Percentiles rank a stretch among this genome's conserved stretches.
Conservation (phyloP, 805 yeast species). For the Candida adriatica region DNA sequence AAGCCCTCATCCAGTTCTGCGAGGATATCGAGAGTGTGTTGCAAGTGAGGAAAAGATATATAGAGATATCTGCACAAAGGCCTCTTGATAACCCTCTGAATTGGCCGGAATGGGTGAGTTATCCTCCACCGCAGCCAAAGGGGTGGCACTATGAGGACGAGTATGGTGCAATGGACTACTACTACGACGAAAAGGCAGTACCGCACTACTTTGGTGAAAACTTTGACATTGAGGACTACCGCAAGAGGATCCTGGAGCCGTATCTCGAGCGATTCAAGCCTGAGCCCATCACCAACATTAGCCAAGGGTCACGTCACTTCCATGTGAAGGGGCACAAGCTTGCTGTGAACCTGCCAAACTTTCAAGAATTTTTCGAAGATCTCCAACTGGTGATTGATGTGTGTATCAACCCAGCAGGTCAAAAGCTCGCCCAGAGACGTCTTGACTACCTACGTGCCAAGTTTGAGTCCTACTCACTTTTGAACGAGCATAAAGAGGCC, state of each 20-base stretch:
- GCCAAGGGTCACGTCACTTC: background rate
- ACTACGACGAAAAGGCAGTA: conserved; percentile 15
- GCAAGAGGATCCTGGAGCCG: conserved; percentile 7
- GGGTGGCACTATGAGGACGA: conserved; percentile 33
- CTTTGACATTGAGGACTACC: conserved; percentile 27
- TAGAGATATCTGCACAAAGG: conserved; percentile 56
- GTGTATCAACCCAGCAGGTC: conserved; percentile 9
- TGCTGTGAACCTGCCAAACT: conserved; percentile 20
- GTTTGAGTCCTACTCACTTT: conserved; percentile 28
- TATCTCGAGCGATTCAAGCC: conserved; percentile 1
- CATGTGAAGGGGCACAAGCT: conserved; percentile 11
- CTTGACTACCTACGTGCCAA: conserved; percentile 27
- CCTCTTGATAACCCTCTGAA: conserved; percentile 71
- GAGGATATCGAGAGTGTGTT: conserved; percentile 22
- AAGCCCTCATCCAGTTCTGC: conserved; percentile 9
- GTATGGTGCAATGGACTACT: conserved; percentile 21
- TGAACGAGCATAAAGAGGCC: conserved; percentile 29
- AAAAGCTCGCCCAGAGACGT: conserved; percentile 21
- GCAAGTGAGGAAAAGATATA: conserved; percentile 60
- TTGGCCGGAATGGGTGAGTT: conserved; percentile 57
- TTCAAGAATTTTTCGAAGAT: conserved; percentile 26
- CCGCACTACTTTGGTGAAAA: conserved; percentile 31
- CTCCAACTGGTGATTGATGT: conserved; percentile 21
- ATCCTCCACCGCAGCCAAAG: conserved; percentile 63
- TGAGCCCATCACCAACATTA: conserved; percentile 1